Conservation (phyloP, 2,329 filamentous ascomycete genomes). For the Tolypocladium guangdongense region DNA sequence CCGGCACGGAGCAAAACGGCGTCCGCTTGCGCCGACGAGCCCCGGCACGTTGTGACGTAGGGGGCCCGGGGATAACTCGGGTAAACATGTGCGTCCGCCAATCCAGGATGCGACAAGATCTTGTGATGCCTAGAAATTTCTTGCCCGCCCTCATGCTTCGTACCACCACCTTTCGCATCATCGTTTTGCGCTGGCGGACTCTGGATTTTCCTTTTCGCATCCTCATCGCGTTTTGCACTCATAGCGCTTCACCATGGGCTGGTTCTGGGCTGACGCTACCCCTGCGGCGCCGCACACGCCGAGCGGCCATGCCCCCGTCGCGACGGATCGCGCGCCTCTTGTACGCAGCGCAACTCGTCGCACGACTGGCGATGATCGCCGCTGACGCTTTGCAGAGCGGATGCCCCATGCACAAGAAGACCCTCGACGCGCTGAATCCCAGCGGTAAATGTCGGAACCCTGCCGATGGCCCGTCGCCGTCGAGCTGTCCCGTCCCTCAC, state of each 20-base stretch:
- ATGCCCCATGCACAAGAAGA: constrained; percentile 49
- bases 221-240: not conserved
- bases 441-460: constrained; percentile 12
- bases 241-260: constrained; percentile 36
- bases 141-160: not conserved
- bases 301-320: constrained; percentile 18
- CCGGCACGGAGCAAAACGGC: not conserved
- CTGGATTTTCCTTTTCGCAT: not conserved
- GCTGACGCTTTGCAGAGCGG: constrained; percentile 28
- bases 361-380: not conserved
- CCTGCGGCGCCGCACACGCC: constrained; percentile 23
- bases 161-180: not conserved
- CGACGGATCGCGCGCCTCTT: constrained; percentile 19
- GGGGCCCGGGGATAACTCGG: constrained; percentile 13
- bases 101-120: not conserved
- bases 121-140: not conserved
- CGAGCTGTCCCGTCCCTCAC: constrained; percentile 37
- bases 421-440: constrained; percentile 34
- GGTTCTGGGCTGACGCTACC: constrained; percentile 49
- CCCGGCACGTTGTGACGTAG: constrained; percentile 9
- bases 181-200: not conserved
- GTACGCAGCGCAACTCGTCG: constrained; percentile 8
- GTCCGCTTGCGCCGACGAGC: not conserved
- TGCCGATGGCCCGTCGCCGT: constrained; percentile 15
- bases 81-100: constrained; percentile 11